These are phyloP conservation scores for Rhodocollybia butyracea DNA, from an alignment of 768 basidiomycete species.

Conservation along the genomic window DNA sequence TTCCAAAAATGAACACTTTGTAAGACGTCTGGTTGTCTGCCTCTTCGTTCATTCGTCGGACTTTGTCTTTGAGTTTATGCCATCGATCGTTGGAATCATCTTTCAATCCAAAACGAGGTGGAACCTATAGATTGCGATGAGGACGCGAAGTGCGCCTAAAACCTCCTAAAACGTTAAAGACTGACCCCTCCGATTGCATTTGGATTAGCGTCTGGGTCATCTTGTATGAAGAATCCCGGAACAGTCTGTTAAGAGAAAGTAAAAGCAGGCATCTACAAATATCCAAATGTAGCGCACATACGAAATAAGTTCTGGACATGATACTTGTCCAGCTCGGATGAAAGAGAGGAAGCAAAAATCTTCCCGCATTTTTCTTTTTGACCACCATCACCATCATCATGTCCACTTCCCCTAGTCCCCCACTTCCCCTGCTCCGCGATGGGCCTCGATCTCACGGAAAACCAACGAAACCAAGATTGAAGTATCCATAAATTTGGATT, in stretches of 20 bases:
- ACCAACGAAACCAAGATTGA: constrained; percentile 91
- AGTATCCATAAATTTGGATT: constrained; percentile 82
- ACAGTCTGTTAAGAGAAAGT: neutral
- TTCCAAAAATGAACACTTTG: constrained; percentile 63
- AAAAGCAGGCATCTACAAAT: too few species aligned
- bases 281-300: neutral
- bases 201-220: neutral
- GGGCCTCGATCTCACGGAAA: constrained; percentile 72
- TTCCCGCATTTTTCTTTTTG: neutral
- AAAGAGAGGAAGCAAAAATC: neutral
- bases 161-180: too few species aligned
- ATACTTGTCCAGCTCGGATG: neutral
- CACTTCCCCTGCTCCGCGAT: constrained; percentile 41
- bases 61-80: constrained; percentile 35
- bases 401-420: constrained; percentile 15
- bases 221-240: constrained; percentile 3
- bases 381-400: too few species aligned
- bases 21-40: constrained; percentile 39
- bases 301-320: constrained; percentile 7
- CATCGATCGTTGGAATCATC: constrained; percentile 50
- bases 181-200: constrained; percentile 1
- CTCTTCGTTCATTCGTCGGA: constrained; percentile 45
- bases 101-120: constrained; percentile 54
- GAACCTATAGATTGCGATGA: constrained; percentile 35
- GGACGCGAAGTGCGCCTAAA: neutral